phyloP scores from a whole-genome alignment of 2,329 filamentous ascomycete species.

The Gnomoniopsis smithogilvyi region DNA sequence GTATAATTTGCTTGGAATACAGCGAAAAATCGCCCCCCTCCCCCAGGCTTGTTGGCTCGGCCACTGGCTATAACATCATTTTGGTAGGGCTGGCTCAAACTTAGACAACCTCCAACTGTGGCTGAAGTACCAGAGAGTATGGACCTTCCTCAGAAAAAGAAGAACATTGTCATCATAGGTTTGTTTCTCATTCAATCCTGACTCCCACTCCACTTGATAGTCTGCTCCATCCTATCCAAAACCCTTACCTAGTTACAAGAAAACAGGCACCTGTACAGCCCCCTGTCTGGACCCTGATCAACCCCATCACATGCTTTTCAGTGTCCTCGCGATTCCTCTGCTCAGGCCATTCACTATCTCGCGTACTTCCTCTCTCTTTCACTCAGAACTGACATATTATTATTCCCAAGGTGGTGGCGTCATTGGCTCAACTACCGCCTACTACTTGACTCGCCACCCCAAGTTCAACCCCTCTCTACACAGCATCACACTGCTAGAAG shows the following conservation, averaged over 20 bases:
- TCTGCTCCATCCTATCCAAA: neutral
- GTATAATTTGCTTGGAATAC: no score
- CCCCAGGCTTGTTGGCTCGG: no score
- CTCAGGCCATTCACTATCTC: no score
- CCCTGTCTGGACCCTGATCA: no score
- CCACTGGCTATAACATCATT: no score
- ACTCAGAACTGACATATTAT: slow-evolving; percentile 5
- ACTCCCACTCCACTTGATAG: neutral
- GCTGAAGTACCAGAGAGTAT: slow-evolving; percentile 15
- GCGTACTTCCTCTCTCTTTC: neutral
- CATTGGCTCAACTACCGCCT: slow-evolving; percentile 87
- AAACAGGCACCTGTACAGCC: no score
- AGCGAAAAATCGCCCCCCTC: no score
- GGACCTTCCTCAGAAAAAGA: slow-evolving; percentile 26
- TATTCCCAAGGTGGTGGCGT: slow-evolving; percentile 87
- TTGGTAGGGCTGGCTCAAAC: no score
- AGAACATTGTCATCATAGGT: slow-evolving; percentile 44
- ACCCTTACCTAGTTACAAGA: neutral
- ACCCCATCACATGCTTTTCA: no score
- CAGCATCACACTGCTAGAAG: slow-evolving; percentile 82
- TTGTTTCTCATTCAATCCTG: neutral
- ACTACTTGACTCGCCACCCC: slow-evolving; percentile 84
- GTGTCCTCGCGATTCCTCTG: no score
- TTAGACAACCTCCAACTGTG: neutral
- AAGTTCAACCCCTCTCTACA: slow-evolving; percentile 73